Percentiles rank a stretch among this genome's conserved stretches.
Evolutionary conservation across 164 flowering plant genomes (phyloP).

Genomic region (Warburgia ugandensis): DNA sequence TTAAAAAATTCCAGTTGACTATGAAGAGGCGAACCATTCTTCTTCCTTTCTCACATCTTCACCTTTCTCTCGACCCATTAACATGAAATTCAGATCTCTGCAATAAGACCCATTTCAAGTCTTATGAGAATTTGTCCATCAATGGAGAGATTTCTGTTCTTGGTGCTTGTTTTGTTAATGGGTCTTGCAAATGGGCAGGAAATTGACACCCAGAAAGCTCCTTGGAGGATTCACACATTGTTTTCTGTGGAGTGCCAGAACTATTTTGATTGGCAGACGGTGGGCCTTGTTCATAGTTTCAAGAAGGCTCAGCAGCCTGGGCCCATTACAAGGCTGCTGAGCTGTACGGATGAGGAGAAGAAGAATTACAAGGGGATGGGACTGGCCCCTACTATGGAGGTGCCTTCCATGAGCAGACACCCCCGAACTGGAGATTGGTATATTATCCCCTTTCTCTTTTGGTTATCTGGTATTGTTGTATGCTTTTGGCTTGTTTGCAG

Average conservation of each 20-base stretch:
- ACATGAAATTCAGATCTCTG: too few relatives aligned
- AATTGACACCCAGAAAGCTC: conserved; percentile 36
- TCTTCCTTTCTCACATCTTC: too few relatives aligned
- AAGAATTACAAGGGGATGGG: conserved; percentile 72
- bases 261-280: conserved; percentile 99
- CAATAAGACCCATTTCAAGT: too few relatives aligned
- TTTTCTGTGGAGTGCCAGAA: conserved; percentile 96
- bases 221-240: conserved; percentile 86
- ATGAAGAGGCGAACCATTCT: too few relatives aligned
- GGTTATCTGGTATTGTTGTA: background rate
- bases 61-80: too few relatives aligned
- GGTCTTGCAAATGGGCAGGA: too few relatives aligned
- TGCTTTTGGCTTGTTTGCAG: background rate
- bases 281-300: conserved; percentile 87
- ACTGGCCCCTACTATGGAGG: conserved; percentile 90
- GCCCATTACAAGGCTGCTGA: conserved; percentile 77
- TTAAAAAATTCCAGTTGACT: too few relatives aligned
- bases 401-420: conserved; percentile 95
- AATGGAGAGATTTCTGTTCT: too few relatives aligned
- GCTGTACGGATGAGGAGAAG: conserved; percentile 94
- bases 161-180: too few relatives aligned
- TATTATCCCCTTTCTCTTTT: background rate
- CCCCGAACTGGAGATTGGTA: conserved; percentile 97
- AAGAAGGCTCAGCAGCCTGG: conserved; percentile 85
- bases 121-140: too few relatives aligned